Evolutionary conservation across 495 filamentous ascomycete genomes (phyloP), one percentile per base, ranked within the genome.

Genomic region (Saxophila tyrrhenica): DNA sequence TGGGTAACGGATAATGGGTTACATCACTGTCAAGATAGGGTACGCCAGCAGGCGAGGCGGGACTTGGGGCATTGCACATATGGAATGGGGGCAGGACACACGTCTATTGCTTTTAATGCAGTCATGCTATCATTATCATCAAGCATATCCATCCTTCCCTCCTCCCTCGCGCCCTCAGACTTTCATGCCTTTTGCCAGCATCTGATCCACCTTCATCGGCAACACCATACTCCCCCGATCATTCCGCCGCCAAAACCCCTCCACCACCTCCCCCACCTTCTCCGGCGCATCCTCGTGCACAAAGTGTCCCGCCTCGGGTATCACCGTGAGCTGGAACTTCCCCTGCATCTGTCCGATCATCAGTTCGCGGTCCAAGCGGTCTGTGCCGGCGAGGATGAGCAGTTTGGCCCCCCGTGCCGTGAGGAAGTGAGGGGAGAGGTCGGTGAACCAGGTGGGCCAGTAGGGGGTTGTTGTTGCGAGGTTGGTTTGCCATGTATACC

Each of bases 311-410:
- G 90, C 89, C 68, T 95, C 87, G 0, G 94, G 94, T 56, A 97
- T 83, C 17, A 99, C 90, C 50, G 94, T 84, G 17, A 99, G 74
- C 52, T 95, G 89, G 65, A 96, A 99, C 73, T 96, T 96, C 84
- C 89, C 89, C 77, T 95, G 89, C 89, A 95, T 95, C 69, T 97
- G 92, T 16, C 89, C 92, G 65, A 97, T 97, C 71, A 90, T 95
- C 59, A 97, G 67, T 61, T 97, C 92, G 62, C 86, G 94, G 65
- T 97, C 92, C 47, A 99, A 68, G 51, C 94, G 75, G 69, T 99
- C 92, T 15, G 92, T 97, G 5, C 92, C 92, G 5, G 92, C 94
- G 16, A 99, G 77, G 24, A 99, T 70, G 23, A 99, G 71, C 55
- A 97, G 65, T 69, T 99, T 99, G 43, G 89, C 92, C 9, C 91